Evolutionary conservation across 495 filamentous ascomycete species (phyloP).

Genomic region (Stereocaulon alpinum): DNA sequence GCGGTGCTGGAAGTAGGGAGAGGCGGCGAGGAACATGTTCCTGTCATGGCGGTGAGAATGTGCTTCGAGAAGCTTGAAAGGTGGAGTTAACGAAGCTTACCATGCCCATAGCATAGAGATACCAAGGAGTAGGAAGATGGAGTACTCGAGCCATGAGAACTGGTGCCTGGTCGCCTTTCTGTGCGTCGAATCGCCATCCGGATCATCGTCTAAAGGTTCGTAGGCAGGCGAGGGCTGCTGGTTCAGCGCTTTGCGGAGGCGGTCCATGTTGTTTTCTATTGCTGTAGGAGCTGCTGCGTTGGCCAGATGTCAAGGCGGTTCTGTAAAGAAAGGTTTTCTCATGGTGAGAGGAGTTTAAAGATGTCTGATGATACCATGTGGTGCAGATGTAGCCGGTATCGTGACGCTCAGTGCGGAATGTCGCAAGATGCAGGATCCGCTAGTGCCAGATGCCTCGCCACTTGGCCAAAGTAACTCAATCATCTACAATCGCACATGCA

Average conservation of each 20-base stretch:
- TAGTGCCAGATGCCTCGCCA: neutral
- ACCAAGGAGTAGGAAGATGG: conserved; percentile 75
- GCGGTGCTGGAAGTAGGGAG: conserved; percentile 52
- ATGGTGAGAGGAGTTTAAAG: neutral
- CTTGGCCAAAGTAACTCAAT: neutral
- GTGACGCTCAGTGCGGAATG: neutral
- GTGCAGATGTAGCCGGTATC: neutral
- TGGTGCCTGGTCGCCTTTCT: conserved; percentile 6
- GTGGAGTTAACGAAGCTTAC: too few relatives aligned
- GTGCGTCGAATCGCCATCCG: conserved; percentile 4
- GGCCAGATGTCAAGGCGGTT: neutral
- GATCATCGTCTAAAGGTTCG: conserved; percentile 18
- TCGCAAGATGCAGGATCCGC: neutral
- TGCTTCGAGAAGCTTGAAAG: too few relatives aligned
- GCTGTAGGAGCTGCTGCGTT: neutral
- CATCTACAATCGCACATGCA: too few relatives aligned
- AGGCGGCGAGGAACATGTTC: conserved; percentile 94
- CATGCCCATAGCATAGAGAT: conserved; percentile 95
- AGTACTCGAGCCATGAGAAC: conserved; percentile 74
- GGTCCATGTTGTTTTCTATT: conserved; percentile 15
- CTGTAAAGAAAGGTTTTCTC: neutral
- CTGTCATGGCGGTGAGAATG: too few relatives aligned
- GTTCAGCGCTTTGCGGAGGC: conserved; percentile 18
- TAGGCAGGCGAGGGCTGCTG: conserved; percentile 18
- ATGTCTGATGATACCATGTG: neutral